These are phyloP conservation scores for Calonectria multiphialidica DNA, from an alignment of 2,329 filamentous ascomycete genomes.

Conservation along the genomic window DNA sequence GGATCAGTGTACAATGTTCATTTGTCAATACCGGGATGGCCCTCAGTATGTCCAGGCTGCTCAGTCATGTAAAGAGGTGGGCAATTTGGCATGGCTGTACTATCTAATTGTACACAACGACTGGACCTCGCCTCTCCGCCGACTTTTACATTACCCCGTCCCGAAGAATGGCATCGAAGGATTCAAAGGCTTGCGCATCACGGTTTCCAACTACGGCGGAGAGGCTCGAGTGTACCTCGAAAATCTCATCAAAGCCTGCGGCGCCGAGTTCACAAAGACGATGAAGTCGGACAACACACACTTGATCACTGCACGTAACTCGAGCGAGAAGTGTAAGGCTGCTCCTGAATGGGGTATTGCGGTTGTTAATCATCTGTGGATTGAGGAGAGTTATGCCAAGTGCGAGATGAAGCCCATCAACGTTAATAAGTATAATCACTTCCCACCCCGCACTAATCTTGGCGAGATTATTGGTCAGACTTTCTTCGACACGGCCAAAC, in stretches of 20 bases:
- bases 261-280: slow-evolving; percentile 92
- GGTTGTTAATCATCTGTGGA: slow-evolving; percentile 94
- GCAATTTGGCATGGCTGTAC: slow-evolving; percentile 94
- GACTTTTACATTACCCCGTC: slow-evolving; percentile 90
- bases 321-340: slow-evolving; percentile 93
- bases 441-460: slow-evolving; percentile 89
- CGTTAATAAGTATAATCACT: slow-evolving; percentile 83
- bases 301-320: slow-evolving; percentile 88
- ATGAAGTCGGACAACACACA: slow-evolving; percentile 97
- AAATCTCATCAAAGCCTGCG: slow-evolving; percentile 86
- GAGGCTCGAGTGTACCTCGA: slow-evolving; percentile 94
- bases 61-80: slow-evolving; percentile 83
- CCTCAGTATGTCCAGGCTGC: slow-evolving; percentile 82
- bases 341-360: slow-evolving; percentile 93
- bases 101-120: slow-evolving; percentile 88
- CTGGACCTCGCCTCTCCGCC: slow-evolving; percentile 87
- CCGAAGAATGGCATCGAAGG: slow-evolving; percentile 82
- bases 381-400: slow-evolving; percentile 96
- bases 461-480: slow-evolving; percentile 94
- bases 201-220: slow-evolving; percentile 95
- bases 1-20: slow-evolving; percentile 81
- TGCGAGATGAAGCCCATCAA: slow-evolving; percentile 82
- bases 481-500: slow-evolving; percentile 73
- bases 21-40: slow-evolving; percentile 90
- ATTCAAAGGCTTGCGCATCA: slow-evolving; percentile 83